These are phyloP conservation scores for Ophiorrhiza pumila DNA, from an alignment of 257 asterid species.

Conservation along the genomic window DNA sequence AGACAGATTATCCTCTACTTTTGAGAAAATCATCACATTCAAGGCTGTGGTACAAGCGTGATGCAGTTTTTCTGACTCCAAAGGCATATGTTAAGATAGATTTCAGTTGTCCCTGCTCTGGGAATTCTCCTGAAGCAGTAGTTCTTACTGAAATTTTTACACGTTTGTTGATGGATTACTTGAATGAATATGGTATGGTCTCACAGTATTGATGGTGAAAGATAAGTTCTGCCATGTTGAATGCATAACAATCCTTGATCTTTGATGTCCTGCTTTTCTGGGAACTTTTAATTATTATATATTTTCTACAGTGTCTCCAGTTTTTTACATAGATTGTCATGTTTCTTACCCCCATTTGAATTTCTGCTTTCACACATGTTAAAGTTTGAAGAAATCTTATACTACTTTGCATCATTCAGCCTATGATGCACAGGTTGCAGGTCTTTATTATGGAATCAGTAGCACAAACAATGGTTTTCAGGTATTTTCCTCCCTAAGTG, in stretches of 20 bases:
- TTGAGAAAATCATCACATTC: constrained; percentile 79
- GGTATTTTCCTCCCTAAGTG: constrained; percentile 40
- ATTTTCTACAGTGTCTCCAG: not conserved
- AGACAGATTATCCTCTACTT: constrained; percentile 63
- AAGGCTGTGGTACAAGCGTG: constrained; percentile 95
- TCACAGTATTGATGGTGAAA: constrained; percentile 14
- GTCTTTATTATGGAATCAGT: constrained; percentile 74
- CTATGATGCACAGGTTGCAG: constrained; percentile 95
- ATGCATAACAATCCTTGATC: not conserved
- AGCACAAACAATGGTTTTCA: constrained; percentile 72
- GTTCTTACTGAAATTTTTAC: constrained; percentile 85
- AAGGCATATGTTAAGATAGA: constrained; percentile 86
- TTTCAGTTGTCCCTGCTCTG: constrained; percentile 82
- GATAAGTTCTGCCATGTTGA: not conserved
- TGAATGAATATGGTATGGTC: constrained; percentile 86
- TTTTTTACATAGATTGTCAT: constrained; percentile 6
- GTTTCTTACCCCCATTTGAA: constrained; percentile 10
- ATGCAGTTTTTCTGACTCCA: constrained; percentile 74
- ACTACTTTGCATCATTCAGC: constrained; percentile 53
- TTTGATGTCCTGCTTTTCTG: not conserved
- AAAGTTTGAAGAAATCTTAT: constrained; percentile 11
- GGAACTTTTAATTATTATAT: not conserved
- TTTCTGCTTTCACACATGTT: not conserved
- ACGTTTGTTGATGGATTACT: constrained; percentile 85
- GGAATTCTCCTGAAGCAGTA: constrained; percentile 79